Percentiles rank a stretch among this genome's conserved stretches.
Conservation (phyloP, 345 rosid genomes). For the Cardamine occulta region DNA sequence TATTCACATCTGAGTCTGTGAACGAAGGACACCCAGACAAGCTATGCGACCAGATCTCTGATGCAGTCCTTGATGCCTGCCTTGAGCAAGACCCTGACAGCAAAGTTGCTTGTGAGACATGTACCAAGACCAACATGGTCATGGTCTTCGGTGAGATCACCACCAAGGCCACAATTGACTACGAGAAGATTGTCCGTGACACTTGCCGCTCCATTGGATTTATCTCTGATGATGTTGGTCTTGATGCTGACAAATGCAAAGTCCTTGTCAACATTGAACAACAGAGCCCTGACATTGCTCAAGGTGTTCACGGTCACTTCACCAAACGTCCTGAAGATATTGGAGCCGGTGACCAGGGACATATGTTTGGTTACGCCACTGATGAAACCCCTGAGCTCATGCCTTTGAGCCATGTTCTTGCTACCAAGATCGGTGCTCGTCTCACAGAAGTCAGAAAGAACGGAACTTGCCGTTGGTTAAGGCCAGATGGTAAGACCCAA, state of each 20-base stretch:
- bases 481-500: slow-evolving; percentile 50
- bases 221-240: slow-evolving; percentile 49
- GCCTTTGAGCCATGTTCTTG: slow-evolving; percentile 49
- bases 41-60: slow-evolving; percentile 49
- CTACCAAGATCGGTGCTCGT: slow-evolving; percentile 48
- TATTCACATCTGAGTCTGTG: slow-evolving; percentile 50
- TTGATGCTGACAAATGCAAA: slow-evolving; percentile 49
- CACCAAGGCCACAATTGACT: slow-evolving; percentile 45
- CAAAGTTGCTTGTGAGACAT: slow-evolving; percentile 51
- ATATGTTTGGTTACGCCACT: slow-evolving; percentile 47
- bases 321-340: slow-evolving; percentile 48
- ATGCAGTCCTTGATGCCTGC: slow-evolving; percentile 50
- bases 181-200: slow-evolving; percentile 50
- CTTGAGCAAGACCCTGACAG: slow-evolving; percentile 51
- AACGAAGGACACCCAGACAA: slow-evolving; percentile 55
- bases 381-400: slow-evolving; percentile 50
- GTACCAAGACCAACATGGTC: slow-evolving; percentile 49
- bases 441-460: slow-evolving; percentile 48
- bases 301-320: slow-evolving; percentile 51
- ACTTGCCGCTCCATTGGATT: slow-evolving; percentile 50
- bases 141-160: slow-evolving; percentile 51
- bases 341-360: slow-evolving; percentile 51
- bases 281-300: slow-evolving; percentile 71
- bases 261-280: slow-evolving; percentile 55
- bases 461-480: slow-evolving; percentile 48